Evolutionary conservation across 2,329 filamentous ascomycete genomes (phyloP).

Genomic region (Pseudocercospora pini-densiflorae): DNA sequence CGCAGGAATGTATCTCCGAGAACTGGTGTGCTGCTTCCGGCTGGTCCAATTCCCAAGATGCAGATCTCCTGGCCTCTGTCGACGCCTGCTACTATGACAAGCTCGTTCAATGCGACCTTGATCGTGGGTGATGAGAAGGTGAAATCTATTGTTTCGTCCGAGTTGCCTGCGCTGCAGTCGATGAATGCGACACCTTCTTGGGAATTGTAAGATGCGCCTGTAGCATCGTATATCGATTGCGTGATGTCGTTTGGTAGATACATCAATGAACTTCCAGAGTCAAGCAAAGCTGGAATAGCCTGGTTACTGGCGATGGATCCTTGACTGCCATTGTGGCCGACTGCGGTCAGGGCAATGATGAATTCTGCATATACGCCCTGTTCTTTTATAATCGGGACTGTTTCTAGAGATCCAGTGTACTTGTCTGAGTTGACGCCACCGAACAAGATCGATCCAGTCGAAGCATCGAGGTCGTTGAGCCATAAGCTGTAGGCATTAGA

Average conservation of each 20-base stretch:
- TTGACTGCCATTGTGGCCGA: conserved; percentile 49
- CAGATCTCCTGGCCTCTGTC: conserved; percentile 48
- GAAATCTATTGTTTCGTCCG: conserved; percentile 58
- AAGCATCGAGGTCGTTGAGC: conserved; percentile 62
- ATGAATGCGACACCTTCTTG: conserved; percentile 54
- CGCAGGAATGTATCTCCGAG: conserved; percentile 68
- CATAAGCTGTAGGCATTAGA: conserved; percentile 72
- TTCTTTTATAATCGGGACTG: conserved; percentile 62
- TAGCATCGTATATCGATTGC: conserved; percentile 45
- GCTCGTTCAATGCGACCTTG: conserved; percentile 58
- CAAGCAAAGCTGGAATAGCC: conserved; percentile 61
- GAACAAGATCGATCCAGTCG: conserved; percentile 74
- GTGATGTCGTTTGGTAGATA: conserved; percentile 69
- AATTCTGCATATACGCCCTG: conserved; percentile 56
- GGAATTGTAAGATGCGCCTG: conserved; percentile 48
- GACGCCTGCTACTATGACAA: conserved; percentile 58
- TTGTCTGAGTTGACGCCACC: conserved; percentile 81
- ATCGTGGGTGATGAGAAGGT: conserved; percentile 62
- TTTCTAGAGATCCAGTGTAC: conserved; percentile 66
- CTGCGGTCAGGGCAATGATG: conserved; percentile 56
- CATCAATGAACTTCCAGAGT: conserved; percentile 75
- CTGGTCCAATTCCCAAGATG: conserved; percentile 58
- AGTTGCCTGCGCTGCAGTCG: conserved; percentile 57
- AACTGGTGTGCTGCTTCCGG: conserved; percentile 53
- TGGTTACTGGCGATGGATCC: conserved; percentile 50